phyloP scores from a whole-genome alignment of 73 alveolate species.

The Chromera velia region DNA sequence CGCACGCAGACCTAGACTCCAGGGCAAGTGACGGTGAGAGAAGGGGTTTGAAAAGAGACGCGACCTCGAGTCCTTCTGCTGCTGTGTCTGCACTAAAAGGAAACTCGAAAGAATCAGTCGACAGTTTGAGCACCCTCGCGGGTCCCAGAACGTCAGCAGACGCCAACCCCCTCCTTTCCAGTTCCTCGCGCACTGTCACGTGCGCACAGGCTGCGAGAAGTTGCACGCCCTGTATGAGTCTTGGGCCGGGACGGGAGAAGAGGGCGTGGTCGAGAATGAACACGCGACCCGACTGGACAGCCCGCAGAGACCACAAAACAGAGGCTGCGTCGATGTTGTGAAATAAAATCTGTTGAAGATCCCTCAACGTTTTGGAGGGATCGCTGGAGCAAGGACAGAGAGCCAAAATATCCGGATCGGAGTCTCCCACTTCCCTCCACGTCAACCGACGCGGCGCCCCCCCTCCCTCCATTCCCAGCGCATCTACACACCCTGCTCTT shows the following conservation, averaged over 20 bases:
- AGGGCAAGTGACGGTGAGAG: too few species aligned
- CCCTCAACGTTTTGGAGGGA: background rate
- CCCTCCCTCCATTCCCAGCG: background rate
- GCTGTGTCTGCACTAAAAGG: too few species aligned
- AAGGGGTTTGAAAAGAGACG: too few species aligned
- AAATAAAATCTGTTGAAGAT: background rate
- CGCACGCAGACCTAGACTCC: too few species aligned
- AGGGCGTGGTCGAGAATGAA: background rate
- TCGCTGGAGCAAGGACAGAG: background rate
- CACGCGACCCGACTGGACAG: background rate
- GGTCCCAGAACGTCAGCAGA: too few species aligned
- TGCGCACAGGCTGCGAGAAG: too few species aligned
- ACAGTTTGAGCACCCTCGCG: too few species aligned
- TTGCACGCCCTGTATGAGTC: background rate
- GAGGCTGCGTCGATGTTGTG: too few species aligned
- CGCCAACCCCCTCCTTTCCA: too few species aligned
- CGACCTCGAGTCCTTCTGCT: too few species aligned
- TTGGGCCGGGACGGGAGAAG: slow-evolving; percentile 3
- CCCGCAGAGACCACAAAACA: background rate
- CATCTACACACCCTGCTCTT: slow-evolving; percentile 3
- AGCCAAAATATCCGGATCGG: background rate
- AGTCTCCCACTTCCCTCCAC: background rate
- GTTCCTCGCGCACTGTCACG: too few species aligned
- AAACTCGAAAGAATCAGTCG: too few species aligned
- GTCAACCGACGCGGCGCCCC: slow-evolving; percentile 4